Evolutionary conservation across 2,329 filamentous ascomycete genomes (phyloP), one percentile per base, ranked within the genome.

Genomic region (Aurifilum marmelostoma): DNA sequence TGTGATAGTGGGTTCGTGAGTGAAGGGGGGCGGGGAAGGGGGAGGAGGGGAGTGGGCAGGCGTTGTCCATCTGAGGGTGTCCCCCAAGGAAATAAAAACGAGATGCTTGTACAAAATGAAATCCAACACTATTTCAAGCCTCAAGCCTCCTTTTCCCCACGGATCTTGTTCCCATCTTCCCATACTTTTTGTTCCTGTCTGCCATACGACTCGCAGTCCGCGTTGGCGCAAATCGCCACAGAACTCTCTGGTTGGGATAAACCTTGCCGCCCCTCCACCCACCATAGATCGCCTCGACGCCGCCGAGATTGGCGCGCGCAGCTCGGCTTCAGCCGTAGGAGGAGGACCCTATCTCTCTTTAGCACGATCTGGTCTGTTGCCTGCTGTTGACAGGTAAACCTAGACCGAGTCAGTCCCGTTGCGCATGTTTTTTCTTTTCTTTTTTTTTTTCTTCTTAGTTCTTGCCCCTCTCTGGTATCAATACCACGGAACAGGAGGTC

Each of bases 261-360:
- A 56, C 52, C 52, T 54, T 56, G 52, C 43, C 43, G 7, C 21
- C 43, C 7, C 43, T 16, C 21, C 43, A 2, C 43, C 43, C 43
- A 18, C 12, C 12, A 43, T 6, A 47, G 43, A 47, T 47, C 43
- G 43, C 43, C 50, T 24, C 24, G 50, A 54, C n/a, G 50, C 24
- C 50, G 50, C 50, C n/a, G 50, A 54, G 50, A 54, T 27, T 27
- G 50, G 50, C 50, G 50, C 50, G 50, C 50, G 5, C 50, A 54
- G n/a, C 50, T 54, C 50, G 50, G 50, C 50, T 27, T 27, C 50
- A 54, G 50, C 50, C 50, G 50, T 27, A 8, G 24, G 43, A n/a
- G 50, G 14, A 8, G 24, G 43, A n/a, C 43, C 43, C 43, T 47
- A 47, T 47, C 43, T 7, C 6, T n/a, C 43, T 47, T 47, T n/a